Percentiles rank a stretch among this genome's conserved stretches.
Conservation (phyloP, 2,329 filamentous ascomycete species). For the Boeremia lycopersici region DNA sequence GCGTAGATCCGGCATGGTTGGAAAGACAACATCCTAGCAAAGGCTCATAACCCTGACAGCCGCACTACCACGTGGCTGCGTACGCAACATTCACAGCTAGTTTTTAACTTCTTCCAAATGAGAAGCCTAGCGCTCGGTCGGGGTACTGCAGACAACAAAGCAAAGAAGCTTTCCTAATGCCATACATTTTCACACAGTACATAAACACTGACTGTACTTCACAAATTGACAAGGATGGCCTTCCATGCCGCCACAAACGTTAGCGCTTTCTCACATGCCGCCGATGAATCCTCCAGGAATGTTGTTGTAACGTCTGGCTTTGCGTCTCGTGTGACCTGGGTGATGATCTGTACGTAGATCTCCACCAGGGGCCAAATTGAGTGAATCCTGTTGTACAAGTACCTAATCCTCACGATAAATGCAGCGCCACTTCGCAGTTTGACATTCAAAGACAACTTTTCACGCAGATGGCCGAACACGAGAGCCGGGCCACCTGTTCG, state of each 20-base stretch:
- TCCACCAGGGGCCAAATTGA: background rate
- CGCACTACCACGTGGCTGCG: slow-evolving; percentile 12
- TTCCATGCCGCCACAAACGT: slow-evolving; percentile 10
- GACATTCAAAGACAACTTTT: background rate
- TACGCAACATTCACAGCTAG: slow-evolving; percentile 3
- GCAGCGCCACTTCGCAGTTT: background rate
- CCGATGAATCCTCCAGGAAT: slow-evolving; percentile 12
- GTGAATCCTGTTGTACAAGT: background rate
- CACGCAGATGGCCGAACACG: background rate
- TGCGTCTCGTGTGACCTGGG: slow-evolving; percentile 5
- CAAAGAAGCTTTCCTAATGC: background rate
- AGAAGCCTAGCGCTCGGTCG: background rate
- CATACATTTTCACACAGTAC: background rate
- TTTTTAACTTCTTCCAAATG: background rate
- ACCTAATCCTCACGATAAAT: background rate
- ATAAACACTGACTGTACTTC: background rate
- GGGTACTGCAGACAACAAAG: background rate
- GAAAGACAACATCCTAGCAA: slow-evolving; percentile 23
- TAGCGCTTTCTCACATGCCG: slow-evolving; percentile 12
- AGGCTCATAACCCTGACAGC: slow-evolving; percentile 1
- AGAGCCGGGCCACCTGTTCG: slow-evolving; percentile 9
- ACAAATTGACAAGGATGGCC: slow-evolving; percentile 4
- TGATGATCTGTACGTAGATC: background rate
- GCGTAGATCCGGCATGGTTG: slow-evolving; percentile 7
- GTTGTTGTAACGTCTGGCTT: slow-evolving; percentile 11